These are phyloP conservation scores for Amphirosellinia nigrospora DNA, from an alignment of 495 filamentous ascomycete species.

Conservation along the genomic window DNA sequence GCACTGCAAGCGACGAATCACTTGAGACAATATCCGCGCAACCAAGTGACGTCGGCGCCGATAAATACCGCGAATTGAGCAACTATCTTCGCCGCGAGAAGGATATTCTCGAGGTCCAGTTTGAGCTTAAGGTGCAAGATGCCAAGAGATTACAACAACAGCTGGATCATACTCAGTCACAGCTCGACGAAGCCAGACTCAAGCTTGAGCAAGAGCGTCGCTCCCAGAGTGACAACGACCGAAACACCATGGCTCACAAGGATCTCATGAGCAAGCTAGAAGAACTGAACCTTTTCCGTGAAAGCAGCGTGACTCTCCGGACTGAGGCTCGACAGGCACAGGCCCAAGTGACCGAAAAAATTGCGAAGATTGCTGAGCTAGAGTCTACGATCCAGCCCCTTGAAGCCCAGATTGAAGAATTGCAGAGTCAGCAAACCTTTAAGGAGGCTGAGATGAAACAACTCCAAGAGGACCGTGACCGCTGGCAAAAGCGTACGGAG, in stretches of 20 bases:
- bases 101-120: constrained; percentile 95
- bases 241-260: constrained; percentile 75
- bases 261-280: constrained; percentile 92
- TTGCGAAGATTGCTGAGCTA: constrained; percentile 73
- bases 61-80: constrained; percentile 84
- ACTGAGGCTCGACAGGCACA: constrained; percentile 82
- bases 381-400: constrained; percentile 80
- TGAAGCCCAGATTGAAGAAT: constrained; percentile 73
- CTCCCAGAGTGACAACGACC: constrained; percentile 71
- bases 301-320: constrained; percentile 87
- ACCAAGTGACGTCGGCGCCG: constrained; percentile 46
- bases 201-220: constrained; percentile 88
- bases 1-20: constrained; percentile 58
- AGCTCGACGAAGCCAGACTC: constrained; percentile 84
- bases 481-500: constrained; percentile 90
- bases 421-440: constrained; percentile 78
- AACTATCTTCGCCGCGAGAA: constrained; percentile 93
- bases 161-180: constrained; percentile 80
- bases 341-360: constrained; percentile 74
- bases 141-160: constrained; percentile 86
- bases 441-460: constrained; percentile 86
- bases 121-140: constrained; percentile 85
- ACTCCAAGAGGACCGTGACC: constrained; percentile 84
- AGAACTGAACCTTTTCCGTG: constrained; percentile 91
- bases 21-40: constrained; percentile 37